Evolutionary conservation across 2,329 filamentous ascomycete species (phyloP).

Genomic region (Parafenestella ontariensis): DNA sequence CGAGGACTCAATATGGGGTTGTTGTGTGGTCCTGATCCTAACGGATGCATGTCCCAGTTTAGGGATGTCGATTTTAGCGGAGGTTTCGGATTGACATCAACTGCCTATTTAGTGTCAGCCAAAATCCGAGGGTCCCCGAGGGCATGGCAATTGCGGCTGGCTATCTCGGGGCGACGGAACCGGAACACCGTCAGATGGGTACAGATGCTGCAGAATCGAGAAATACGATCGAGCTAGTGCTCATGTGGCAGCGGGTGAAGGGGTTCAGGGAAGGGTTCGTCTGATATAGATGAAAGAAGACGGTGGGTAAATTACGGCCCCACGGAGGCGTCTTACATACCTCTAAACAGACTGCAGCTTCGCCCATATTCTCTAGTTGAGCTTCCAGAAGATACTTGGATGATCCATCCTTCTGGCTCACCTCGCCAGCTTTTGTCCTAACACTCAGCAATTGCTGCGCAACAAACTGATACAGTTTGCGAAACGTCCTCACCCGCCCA

Average conservation of each 20-base stretch:
- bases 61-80: slow-evolving; percentile 62
- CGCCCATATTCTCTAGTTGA: slow-evolving; percentile 93
- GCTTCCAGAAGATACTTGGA: slow-evolving; percentile 81
- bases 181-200: too few species aligned
- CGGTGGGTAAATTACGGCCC: slow-evolving; percentile 22
- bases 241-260: slow-evolving; percentile 3
- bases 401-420: slow-evolving; percentile 56
- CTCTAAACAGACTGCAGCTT: slow-evolving; percentile 81
- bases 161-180: slow-evolving; percentile 10
- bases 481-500: slow-evolving; percentile 79
- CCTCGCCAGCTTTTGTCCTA: slow-evolving; percentile 80
- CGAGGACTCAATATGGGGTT: slow-evolving; percentile 63
- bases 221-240: slow-evolving; percentile 13
- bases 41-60: slow-evolving; percentile 60
- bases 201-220: slow-evolving; percentile 18
- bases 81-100: slow-evolving; percentile 57
- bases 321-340: slow-evolving; percentile 43
- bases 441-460: slow-evolving; percentile 91
- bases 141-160: slow-evolving; percentile 11
- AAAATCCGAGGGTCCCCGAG: slow-evolving; percentile 7
- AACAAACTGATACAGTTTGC: slow-evolving; percentile 96
- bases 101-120: slow-evolving; percentile 35
- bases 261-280: neutral
- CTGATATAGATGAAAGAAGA: slow-evolving; percentile 23
- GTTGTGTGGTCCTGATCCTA: slow-evolving; percentile 38